Evolutionary conservation across 306 rosid species (phyloP).

Genomic region (Mimosa bimucronata): DNA sequence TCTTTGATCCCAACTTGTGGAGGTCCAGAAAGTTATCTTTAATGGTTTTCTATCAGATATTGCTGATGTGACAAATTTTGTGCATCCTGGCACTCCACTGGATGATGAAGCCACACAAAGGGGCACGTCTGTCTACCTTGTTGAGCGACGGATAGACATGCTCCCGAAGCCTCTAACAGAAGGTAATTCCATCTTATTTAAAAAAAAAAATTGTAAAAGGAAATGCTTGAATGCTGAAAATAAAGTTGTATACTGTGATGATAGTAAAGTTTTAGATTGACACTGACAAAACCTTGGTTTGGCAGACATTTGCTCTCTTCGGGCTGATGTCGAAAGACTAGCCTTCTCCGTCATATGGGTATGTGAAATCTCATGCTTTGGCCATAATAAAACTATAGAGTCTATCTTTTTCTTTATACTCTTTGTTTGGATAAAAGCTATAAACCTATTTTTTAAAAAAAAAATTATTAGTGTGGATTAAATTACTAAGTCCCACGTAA

Average conservation of each 20-base stretch:
- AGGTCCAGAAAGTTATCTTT: slow-evolving; percentile 47
- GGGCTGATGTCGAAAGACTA: slow-evolving; percentile 97
- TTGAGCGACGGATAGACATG: slow-evolving; percentile 97
- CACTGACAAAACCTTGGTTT: slow-evolving; percentile 35
- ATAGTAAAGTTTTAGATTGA: slow-evolving; percentile 3
- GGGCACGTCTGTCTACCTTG: slow-evolving; percentile 98
- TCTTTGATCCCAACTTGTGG: slow-evolving; percentile 24
- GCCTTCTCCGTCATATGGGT: slow-evolving; percentile 99
- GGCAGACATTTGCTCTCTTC: slow-evolving; percentile 96
- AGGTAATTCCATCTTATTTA: slow-evolving; percentile 53
- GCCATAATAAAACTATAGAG: slow-evolving; percentile 3
- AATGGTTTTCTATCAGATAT: slow-evolving; percentile 69
- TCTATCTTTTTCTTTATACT: slow-evolving; percentile 19
- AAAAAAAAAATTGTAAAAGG: background rate
- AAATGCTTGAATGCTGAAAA: background rate
- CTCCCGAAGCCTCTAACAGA: slow-evolving; percentile 98
- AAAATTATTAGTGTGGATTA: background rate
- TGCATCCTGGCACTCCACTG: slow-evolving; percentile 79
- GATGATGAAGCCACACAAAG: slow-evolving; percentile 95
- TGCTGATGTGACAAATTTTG: slow-evolving; percentile 98
- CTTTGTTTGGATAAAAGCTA: background rate
- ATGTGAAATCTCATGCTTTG: slow-evolving; percentile 40
- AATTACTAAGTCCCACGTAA: background rate
- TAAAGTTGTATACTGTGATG: slow-evolving; percentile 1
- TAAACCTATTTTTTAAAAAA: slow-evolving; percentile 23